A percentile compares a stretch with the other conserved stretches of the same genome.
phyloP scores from a whole-genome alignment of 768 basidiomycete species.

The Boletus barrowsii region DNA sequence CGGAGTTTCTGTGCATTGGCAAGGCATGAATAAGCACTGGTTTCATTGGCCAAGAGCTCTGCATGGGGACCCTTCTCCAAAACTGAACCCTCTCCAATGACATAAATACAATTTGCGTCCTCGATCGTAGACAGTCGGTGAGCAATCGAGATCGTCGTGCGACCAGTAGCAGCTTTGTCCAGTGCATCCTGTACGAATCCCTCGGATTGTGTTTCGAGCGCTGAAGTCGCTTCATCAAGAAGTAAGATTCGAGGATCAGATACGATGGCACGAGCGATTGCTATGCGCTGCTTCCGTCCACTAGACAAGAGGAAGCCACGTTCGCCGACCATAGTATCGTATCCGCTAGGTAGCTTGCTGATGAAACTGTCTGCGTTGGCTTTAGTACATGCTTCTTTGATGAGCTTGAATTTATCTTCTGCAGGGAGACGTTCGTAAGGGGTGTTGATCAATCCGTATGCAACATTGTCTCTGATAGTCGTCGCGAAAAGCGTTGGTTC shows the following conservation, averaged over 20 bases:
- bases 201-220: conserved; percentile 85
- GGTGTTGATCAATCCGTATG: conserved; percentile 80
- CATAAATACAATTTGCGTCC: conserved; percentile 78
- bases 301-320: conserved; percentile 82
- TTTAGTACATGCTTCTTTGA: conserved; percentile 85
- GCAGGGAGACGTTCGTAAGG: conserved; percentile 60
- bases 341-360: conserved; percentile 58
- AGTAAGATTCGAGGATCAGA: conserved; percentile 79
- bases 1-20: conserved; percentile 79
- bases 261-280: conserved; percentile 87
- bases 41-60: conserved; percentile 53
- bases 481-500: conserved; percentile 87
- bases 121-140: conserved; percentile 83
- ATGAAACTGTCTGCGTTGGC: conserved; percentile 92
- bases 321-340: conserved; percentile 65
- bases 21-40: conserved; percentile 70
- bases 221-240: conserved; percentile 85
- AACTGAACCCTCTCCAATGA: conserved; percentile 85
- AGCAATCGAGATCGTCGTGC: conserved; percentile 79
- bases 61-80: conserved; percentile 79
- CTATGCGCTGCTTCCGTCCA: conserved; percentile 85
- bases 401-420: conserved; percentile 69
- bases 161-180: conserved; percentile 77
- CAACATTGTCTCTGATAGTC: conserved; percentile 78
- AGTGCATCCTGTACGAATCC: conserved; percentile 88